Base-by-base conservation (phyloP, 2,329 filamentous ascomycete genomes). In the Gaeumannomyces sp. region DNA sequence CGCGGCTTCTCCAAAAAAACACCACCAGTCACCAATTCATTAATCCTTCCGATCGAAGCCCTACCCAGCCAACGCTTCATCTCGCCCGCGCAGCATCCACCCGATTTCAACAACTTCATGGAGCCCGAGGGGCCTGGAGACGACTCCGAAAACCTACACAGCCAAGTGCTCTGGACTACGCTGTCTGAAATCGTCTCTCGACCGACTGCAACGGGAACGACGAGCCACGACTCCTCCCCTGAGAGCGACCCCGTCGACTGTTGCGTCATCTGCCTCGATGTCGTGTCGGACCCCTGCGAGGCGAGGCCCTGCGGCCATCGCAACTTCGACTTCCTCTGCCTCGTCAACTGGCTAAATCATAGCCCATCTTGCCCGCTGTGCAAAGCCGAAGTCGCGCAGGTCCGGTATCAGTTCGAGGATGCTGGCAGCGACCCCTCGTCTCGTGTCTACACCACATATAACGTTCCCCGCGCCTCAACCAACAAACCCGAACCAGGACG, bases 201-300 rank as follows among this genome's bases (percentile, higher is more conserved):
- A 68, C 67, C 62, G 45, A 53, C 45, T 10, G 45, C 45, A 25
- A 4, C 45, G 22, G 5, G 22, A 22, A 45, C 38, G 13, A 2
- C 38, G n/a, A n/a, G 22, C 45, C 45, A n/a, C 19, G 38, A 7
- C 38, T 16, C 6, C 6, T 16, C 38, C 19, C 7, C 45, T 22
- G 45, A 45, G 38, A 45, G 14, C 45, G 8, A 10, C 4, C 22
- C 22, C n/a, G 22, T 14, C 45, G 45, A 70, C 68, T 86, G 83
- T 72, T 97, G 93, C 75, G 92, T 96, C 68, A 95, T 98, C 75
- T 98, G 93, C 75, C 86, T 97, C 67, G 90, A 94, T 65, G 73
- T 78, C 64, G 81, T 97, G 71, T 85, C 86, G 13, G 91, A 95
- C 71, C 78, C 85, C 63, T 92, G 90, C 68, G 81, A 89, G 62